Conservation (phyloP, 2,329 filamentous ascomycete species). For the Ophiocordyceps robertsii region DNA sequence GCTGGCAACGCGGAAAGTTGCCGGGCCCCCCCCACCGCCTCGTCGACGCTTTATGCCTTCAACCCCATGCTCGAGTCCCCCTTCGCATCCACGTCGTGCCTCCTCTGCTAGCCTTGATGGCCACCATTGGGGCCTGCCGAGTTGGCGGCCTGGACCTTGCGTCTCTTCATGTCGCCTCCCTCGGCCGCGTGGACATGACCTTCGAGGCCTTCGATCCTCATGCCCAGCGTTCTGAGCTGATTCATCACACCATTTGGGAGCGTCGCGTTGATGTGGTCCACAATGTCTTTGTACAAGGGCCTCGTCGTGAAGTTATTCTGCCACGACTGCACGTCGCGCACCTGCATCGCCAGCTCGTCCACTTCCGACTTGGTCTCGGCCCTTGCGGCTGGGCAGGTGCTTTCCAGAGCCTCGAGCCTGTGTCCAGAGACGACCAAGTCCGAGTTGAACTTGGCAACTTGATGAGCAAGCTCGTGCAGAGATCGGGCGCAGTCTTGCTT, state of each 20-base stretch:
- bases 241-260: constrained; percentile 8
- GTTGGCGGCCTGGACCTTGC: constrained; percentile 1
- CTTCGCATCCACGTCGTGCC: no score
- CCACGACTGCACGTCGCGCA: constrained; percentile 28
- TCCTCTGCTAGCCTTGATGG: no score
- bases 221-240: constrained; percentile 8
- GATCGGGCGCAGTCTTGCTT: not conserved
- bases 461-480: not conserved
- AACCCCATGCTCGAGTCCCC: no score
- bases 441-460: not conserved
- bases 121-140: no score
- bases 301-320: constrained; percentile 35
- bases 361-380: constrained; percentile 1
- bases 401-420: constrained; percentile 1
- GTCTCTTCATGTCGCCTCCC: not conserved
- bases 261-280: constrained; percentile 19
- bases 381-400: not conserved
- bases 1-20: no score
- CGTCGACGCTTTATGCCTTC: no score
- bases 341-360: constrained; percentile 19
- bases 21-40: no score
- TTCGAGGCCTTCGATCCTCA: constrained; percentile 11
- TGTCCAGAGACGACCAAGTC: not conserved
- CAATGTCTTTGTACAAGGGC: constrained; percentile 25
- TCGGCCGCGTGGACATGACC: not conserved